Percentiles rank a stretch among this genome's conserved stretches.
phyloP scores from a whole-genome alignment of 2,329 filamentous ascomycete species.

The Epichloe gansuensis region DNA sequence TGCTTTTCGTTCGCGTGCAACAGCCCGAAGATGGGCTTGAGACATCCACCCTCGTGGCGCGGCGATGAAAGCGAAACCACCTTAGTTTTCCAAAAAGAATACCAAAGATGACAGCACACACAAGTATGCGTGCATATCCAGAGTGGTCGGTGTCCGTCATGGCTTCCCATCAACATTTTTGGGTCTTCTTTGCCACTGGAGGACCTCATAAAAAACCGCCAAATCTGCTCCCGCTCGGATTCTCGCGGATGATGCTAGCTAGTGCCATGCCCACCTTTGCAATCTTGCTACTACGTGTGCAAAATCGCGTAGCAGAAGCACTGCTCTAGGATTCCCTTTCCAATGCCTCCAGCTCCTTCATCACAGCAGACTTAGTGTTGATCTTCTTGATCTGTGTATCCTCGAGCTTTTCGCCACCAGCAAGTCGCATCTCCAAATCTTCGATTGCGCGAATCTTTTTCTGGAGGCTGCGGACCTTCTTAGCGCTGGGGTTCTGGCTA shows the following conservation, averaged over 20 bases:
- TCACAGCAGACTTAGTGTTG: constrained; percentile 68
- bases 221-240: background rate
- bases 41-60: background rate
- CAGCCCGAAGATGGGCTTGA: background rate
- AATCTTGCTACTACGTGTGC: background rate
- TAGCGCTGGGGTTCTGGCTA: constrained; percentile 61
- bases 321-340: constrained; percentile 14
- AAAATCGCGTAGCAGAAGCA: background rate
- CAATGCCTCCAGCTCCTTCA: constrained; percentile 65
- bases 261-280: background rate
- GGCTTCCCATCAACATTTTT: background rate
- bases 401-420: constrained; percentile 89
- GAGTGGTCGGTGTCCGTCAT: background rate
- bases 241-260: background rate
- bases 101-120: background rate
- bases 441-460: constrained; percentile 99
- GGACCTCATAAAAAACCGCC: background rate
- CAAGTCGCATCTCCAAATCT: constrained; percentile 92
- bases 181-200: background rate
- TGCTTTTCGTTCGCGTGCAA: background rate
- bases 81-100: constrained; percentile 1
- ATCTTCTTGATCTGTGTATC: constrained; percentile 99
- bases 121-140: background rate
- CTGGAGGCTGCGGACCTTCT: constrained; percentile 84
- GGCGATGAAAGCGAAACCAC: background rate